These are phyloP conservation scores for Euptelea pleiosperma DNA, from an alignment of 164 flowering plant genomes.

Conservation along the genomic window DNA sequence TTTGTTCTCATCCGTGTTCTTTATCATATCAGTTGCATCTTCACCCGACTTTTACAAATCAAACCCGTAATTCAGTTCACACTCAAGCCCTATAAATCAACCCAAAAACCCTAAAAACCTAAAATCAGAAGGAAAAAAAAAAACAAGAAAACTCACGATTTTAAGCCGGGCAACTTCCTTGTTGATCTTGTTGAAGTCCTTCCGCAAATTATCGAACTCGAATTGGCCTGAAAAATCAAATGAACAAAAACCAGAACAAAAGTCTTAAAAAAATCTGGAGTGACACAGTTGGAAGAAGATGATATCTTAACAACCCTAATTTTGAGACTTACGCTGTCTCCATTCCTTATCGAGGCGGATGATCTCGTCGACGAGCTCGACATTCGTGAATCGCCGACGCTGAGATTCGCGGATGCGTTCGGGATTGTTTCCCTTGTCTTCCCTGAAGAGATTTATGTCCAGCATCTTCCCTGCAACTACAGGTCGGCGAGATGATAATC, in stretches of 20 bases:
- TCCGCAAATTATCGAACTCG: slow-evolving; percentile 65
- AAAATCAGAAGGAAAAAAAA: no score
- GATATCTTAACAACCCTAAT: background rate
- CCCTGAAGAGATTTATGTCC: slow-evolving; percentile 86
- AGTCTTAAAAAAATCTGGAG: background rate
- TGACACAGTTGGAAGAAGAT: background rate
- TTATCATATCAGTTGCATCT: slow-evolving; percentile 64
- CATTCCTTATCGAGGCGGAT: slow-evolving; percentile 74
- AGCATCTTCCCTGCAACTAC: slow-evolving; percentile 43
- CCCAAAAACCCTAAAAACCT: background rate
- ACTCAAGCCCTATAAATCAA: background rate
- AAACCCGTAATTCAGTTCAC: background rate
- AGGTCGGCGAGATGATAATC: background rate
- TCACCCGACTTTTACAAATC: slow-evolving; percentile 38
- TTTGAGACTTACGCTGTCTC: slow-evolving; percentile 56
- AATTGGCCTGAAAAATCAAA: slow-evolving; percentile 53
- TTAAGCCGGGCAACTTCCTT: slow-evolving; percentile 69
- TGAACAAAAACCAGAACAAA: background rate
- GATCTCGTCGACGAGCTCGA: slow-evolving; percentile 73
- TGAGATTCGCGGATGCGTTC: slow-evolving; percentile 83
- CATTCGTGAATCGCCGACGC: slow-evolving; percentile 71
- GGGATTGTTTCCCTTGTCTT: slow-evolving; percentile 78
- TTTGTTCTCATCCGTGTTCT: slow-evolving; percentile 63
- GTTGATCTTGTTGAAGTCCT: slow-evolving; percentile 67
- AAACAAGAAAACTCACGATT: slow-evolving; percentile 43